Evolutionary conservation across 2,329 filamentous ascomycete genomes (phyloP), one percentile per base, ranked within the genome.

Genomic region (Fusarium sp.): DNA sequence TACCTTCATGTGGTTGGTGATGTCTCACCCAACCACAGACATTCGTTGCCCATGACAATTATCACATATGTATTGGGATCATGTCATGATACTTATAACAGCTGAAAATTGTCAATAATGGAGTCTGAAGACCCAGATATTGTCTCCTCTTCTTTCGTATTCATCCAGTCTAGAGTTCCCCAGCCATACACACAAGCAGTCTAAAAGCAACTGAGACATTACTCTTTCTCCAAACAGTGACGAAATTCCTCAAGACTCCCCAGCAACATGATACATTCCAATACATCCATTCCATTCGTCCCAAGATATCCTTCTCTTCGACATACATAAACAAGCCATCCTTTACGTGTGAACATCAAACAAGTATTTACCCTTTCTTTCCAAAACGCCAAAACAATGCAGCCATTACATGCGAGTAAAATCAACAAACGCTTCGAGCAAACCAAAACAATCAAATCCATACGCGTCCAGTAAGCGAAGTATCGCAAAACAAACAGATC

Each of bases 301-400:
- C 22, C 35, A 33, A 60, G 33, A 31, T 47, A 58, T 68, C 25
- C 46, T 44, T 57, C 47, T 56, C 46, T 27, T 62, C 47, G n/a
- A 29, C 29, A 38, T 65, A 69, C 47, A 73, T 41, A 72, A 62
- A 38, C 47, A 45, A 60, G 44, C 35, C 33, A 59, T 62, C 44
- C 18, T 65, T 46, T 29, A 55, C 46, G 39, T 62, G 44, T 73
- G 41, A 63, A 60, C 58, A 71, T 33, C 52, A 62, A 64, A 18
- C 52, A 62, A 41, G 45, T 50, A 41, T 55, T 35, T 50, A 35
- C 29, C 38, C 65, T 38, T 65, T 49, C 55, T 70, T 72, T 62
- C 45, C 69, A 55, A 45, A 73, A 73, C 71, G 71, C 71, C 71
- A 60, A 71, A 71, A 52, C 44, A 73, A 71, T 73, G 66, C 71